Conservation (phyloP, 495 filamentous ascomycete species). For the Aspergillus coremiiformis region DNA sequence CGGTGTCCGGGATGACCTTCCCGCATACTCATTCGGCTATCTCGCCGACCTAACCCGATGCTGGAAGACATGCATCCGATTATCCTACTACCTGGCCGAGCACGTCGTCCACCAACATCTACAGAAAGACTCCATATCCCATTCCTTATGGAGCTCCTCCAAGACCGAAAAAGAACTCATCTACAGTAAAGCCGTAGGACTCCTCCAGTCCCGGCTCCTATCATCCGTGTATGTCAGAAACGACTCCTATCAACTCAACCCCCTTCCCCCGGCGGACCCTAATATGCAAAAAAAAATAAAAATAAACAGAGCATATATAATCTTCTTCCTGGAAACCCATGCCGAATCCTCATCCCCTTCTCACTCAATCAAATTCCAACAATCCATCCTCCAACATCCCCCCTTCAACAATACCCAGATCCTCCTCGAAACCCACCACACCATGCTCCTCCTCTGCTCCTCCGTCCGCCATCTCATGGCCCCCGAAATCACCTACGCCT, state of each 20-base stretch:
- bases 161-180: slow-evolving; percentile 24
- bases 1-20: slow-evolving; percentile 9
- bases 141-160: slow-evolving; percentile 17
- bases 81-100: slow-evolving; percentile 24
- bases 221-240: slow-evolving; percentile 16
- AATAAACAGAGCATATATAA: slow-evolving; percentile 17
- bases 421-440: slow-evolving; percentile 24
- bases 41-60: slow-evolving; percentile 21
- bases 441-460: slow-evolving; percentile 22
- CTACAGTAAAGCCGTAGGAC: slow-evolving; percentile 21
- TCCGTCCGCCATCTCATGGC: slow-evolving; percentile 24
- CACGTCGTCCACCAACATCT: slow-evolving; percentile 22
- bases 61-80: slow-evolving; percentile 24
- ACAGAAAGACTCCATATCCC: slow-evolving; percentile 15
- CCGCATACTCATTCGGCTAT: slow-evolving; percentile 27
- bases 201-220: slow-evolving; percentile 21
- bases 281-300: neutral
- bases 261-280: too few relatives aligned
- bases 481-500: slow-evolving; percentile 20
- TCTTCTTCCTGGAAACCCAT: slow-evolving; percentile 25
- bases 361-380: slow-evolving; percentile 6
- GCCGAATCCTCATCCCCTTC: slow-evolving; percentile 6
- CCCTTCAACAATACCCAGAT: slow-evolving; percentile 22
- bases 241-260: neutral
- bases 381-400: slow-evolving; percentile 20